Base-by-base conservation (phyloP, 768 basidiomycete genomes). In the Serpula lacrymans region DNA sequence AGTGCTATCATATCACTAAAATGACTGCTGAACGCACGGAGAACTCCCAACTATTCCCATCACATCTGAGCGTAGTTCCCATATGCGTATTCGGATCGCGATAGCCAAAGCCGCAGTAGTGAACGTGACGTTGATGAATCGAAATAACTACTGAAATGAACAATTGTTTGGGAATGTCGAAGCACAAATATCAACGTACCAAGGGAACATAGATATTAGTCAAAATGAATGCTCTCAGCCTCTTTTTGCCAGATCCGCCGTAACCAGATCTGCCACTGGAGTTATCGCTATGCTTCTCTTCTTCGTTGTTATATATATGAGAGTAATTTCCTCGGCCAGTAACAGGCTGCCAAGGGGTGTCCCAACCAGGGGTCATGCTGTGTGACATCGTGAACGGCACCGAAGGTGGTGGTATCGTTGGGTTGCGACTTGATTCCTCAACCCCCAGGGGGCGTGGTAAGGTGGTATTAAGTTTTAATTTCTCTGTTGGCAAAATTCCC, bases 21-120 rank as follows among this genome's bases (percentile, higher is more conserved):
- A 7, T 33, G 31, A 33, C 11, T 12, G 17, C 13, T 2, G 33
- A 34, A 72, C 81, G 43, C 60, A 87, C 84, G 85, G 82, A 12
- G 89, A 92, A 51, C 84, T 83, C 32, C 92, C 92, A 20, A 94
- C 70, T 2, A 78, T 77, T 17, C 92, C 91, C 67, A 75, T 72
- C 17, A 77, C 65, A 36, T 66, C 47, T 49, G 71, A 58, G 0
- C 57, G 58, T 30, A 56, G 46, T 62, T 93, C 88, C 27, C 72
- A 59, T 8, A 61, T 51, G 34, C 88, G 80, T 53, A 92, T 88
- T 26, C 71, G 75, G 48, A 90, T 79, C 1, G 90, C 91, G 32
- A 93, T 68, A 3, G 75, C 90, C 32, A 94, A 76, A 2, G 88
- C 84, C 28, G 82, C 73, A 12, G 82, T 77, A 10, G 86, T 92